Conservation (phyloP, 352 stramenopile species). For the Phytopythium vexans region DNA sequence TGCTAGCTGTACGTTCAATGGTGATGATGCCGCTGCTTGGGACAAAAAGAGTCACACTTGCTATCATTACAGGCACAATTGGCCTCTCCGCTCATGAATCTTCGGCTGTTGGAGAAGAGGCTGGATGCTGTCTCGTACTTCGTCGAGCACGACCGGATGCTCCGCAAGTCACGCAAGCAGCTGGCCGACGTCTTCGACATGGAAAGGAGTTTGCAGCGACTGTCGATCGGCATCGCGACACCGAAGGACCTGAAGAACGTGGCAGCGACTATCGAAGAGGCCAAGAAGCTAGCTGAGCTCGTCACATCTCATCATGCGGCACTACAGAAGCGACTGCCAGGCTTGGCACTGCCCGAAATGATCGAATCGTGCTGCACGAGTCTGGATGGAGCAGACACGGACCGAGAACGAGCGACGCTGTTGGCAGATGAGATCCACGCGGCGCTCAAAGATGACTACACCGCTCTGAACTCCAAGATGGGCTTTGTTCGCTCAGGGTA, state of each 20-base stretch:
- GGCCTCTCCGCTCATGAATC: slow-evolving; percentile 56
- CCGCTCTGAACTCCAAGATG: slow-evolving; percentile 51
- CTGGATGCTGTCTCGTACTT: slow-evolving; percentile 59
- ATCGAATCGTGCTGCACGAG: slow-evolving; percentile 20
- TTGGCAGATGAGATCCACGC: slow-evolving; percentile 41
- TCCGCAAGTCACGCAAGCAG: slow-evolving; percentile 50
- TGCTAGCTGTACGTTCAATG: slow-evolving; percentile 47
- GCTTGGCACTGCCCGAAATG: slow-evolving; percentile 19
- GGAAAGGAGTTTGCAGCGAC: slow-evolving; percentile 63
- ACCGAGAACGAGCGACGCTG: slow-evolving; percentile 14
- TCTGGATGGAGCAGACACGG: slow-evolving; percentile 12
- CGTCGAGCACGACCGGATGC: slow-evolving; percentile 34
- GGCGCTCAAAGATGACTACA: slow-evolving; percentile 62
- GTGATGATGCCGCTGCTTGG: too few relatives aligned
- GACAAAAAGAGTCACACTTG: too few relatives aligned
- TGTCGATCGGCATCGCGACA: slow-evolving; percentile 54
- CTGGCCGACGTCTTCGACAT: slow-evolving; percentile 63
- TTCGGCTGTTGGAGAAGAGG: slow-evolving; percentile 40
- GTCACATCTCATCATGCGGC: slow-evolving; percentile 23
- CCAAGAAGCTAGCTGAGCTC: slow-evolving; percentile 28
- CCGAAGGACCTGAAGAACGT: slow-evolving; percentile 75
- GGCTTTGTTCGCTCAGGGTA: slow-evolving; percentile 62
- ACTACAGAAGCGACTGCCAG: slow-evolving; percentile 14
- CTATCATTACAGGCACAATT: slow-evolving; percentile 45
- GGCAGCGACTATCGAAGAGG: slow-evolving; percentile 51